Evolutionary conservation across 495 filamentous ascomycete genomes (phyloP).

Genomic region (Aspergillus mulundensis): DNA sequence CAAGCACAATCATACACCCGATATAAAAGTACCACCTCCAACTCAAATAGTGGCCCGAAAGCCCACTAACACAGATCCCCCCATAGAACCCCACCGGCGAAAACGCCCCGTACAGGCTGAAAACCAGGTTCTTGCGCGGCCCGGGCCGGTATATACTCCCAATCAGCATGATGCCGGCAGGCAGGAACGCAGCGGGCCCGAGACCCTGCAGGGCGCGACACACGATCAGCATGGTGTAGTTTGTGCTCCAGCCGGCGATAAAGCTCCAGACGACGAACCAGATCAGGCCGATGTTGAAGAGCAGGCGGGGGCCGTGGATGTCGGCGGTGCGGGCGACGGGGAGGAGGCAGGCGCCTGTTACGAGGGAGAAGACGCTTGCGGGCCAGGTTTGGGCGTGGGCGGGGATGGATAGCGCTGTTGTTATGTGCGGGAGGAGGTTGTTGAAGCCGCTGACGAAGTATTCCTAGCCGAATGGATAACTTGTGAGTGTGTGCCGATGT

Average conservation of each 20-base stretch:
- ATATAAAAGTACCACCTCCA: slow-evolving; percentile 15
- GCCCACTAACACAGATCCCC: slow-evolving; percentile 8
- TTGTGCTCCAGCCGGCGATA: slow-evolving; percentile 6
- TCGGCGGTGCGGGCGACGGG: slow-evolving; percentile 9
- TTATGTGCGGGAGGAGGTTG: slow-evolving; percentile 7
- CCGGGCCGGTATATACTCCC: slow-evolving; percentile 12
- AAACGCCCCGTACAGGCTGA: slow-evolving; percentile 13
- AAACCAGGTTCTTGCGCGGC: slow-evolving; percentile 16
- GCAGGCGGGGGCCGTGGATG: slow-evolving; percentile 5
- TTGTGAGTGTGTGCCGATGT: too few relatives aligned
- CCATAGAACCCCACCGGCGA: slow-evolving; percentile 14
- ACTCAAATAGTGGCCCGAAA: slow-evolving; percentile 4
- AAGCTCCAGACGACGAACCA: slow-evolving; percentile 11
- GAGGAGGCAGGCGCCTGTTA: slow-evolving; percentile 13
- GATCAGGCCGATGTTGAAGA: slow-evolving; percentile 8
- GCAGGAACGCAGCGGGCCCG: slow-evolving; percentile 6
- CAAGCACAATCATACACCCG: slow-evolving; percentile 1
- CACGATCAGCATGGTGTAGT: slow-evolving; percentile 9
- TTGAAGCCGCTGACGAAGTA: slow-evolving; percentile 15
- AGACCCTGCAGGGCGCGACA: slow-evolving; percentile 16
- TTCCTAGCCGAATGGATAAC: too few relatives aligned
- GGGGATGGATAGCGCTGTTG: slow-evolving; percentile 3
- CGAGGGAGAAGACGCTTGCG: slow-evolving; percentile 13
- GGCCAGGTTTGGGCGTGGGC: slow-evolving; percentile 9
- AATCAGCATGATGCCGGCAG: slow-evolving; percentile 7